Percentiles rank a stretch among this genome's conserved stretches.
Conservation (phyloP, 2,329 filamentous ascomycete species). For the Apiospora marii region DNA sequence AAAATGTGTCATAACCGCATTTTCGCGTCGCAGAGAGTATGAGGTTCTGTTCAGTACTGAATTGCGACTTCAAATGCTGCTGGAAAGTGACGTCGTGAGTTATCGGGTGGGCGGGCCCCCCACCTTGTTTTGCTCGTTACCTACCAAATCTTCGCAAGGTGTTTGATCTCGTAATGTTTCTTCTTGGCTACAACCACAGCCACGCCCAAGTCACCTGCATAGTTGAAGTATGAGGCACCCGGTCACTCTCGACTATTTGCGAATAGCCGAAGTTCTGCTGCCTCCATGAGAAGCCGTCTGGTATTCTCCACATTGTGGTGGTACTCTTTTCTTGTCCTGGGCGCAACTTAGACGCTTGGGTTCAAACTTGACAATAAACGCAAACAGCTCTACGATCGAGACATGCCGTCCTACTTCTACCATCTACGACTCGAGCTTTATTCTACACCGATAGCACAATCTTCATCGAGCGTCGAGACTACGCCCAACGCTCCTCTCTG, state of each 20-base stretch:
- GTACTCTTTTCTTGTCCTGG: background rate
- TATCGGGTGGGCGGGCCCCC: background rate
- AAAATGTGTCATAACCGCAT: background rate
- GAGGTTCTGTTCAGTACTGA: background rate
- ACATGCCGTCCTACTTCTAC: slow-evolving; percentile 70
- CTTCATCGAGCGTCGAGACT: slow-evolving; percentile 26
- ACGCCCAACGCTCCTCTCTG: slow-evolving; percentile 48
- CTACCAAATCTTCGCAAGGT: slow-evolving; percentile 2
- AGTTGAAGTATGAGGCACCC: slow-evolving; percentile 30
- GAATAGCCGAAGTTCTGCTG: slow-evolving; percentile 33
- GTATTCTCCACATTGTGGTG: background rate
- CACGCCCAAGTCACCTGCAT: background rate
- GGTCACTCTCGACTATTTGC: slow-evolving; percentile 23
- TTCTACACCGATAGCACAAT: slow-evolving; percentile 49
- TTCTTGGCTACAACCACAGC: background rate
- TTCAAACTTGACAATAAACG: slow-evolving; percentile 16
- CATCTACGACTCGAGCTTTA: slow-evolving; percentile 74
- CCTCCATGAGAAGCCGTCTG: slow-evolving; percentile 31
- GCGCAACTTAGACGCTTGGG: background rate
- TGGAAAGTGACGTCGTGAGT: background rate
- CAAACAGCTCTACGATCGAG: slow-evolving; percentile 33
- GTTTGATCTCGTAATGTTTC: background rate
- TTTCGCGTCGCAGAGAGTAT: background rate
- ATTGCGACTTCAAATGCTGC: background rate
- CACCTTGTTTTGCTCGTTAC: slow-evolving; percentile 11